Evolutionary conservation across 2,329 filamentous ascomycete species (phyloP).

Genomic region (Didymella sp.): DNA sequence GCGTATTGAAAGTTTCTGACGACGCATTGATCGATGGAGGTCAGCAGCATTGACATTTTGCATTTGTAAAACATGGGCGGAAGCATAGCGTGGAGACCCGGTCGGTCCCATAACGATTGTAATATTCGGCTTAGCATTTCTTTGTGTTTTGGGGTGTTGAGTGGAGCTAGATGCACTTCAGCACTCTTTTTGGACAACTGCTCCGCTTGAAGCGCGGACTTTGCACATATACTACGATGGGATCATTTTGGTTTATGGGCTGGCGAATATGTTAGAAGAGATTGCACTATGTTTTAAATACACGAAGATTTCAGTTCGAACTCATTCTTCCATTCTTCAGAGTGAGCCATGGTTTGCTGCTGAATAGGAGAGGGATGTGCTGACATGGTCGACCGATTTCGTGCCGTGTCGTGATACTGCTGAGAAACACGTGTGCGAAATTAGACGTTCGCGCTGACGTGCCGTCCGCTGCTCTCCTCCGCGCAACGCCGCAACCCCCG

Average conservation of each 20-base stretch:
- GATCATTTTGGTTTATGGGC: constrained; percentile 39
- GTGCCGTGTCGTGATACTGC: neutral
- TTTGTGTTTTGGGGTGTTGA: constrained; percentile 42
- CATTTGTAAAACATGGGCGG: constrained; percentile 50
- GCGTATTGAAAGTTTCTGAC: constrained; percentile 38
- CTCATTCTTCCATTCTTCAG: no score
- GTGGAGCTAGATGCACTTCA: constrained; percentile 36
- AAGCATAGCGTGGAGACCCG: constrained; percentile 43
- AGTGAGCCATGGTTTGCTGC: neutral
- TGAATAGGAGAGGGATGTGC: neutral
- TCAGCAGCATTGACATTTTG: constrained; percentile 33
- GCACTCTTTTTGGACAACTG: constrained; percentile 35
- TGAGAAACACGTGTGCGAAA: constrained; percentile 25
- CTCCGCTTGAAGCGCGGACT: constrained; percentile 32
- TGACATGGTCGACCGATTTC: neutral
- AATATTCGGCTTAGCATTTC: constrained; percentile 47
- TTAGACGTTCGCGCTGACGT: constrained; percentile 11
- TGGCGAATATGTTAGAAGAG: constrained; percentile 50
- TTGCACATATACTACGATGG: constrained; percentile 50
- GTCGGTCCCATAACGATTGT: constrained; percentile 49
- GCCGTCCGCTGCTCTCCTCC: constrained; percentile 22
- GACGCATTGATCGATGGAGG: constrained; percentile 7
- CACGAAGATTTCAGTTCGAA: constrained; percentile 30
- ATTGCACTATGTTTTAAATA: constrained; percentile 45
- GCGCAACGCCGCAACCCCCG: constrained; percentile 36